phyloP scores from a whole-genome alignment of 2,329 filamentous ascomycete species.

The Fusarium coffeatum region DNA sequence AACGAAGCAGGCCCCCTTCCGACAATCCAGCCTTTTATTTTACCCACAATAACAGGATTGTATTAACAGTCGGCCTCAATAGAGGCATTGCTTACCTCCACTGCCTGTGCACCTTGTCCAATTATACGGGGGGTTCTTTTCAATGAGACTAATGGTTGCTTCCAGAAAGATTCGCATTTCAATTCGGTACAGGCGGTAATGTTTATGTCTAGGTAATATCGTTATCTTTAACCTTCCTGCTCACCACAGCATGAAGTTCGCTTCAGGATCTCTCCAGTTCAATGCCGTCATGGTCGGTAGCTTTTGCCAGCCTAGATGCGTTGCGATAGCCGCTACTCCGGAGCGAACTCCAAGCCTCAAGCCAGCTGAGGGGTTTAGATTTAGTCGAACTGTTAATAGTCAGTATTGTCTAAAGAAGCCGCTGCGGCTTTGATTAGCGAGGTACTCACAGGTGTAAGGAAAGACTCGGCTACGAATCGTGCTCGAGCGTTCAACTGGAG shows the following conservation, averaged over 20 bases:
- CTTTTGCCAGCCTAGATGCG: slow-evolving; percentile 26
- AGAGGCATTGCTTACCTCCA: not conserved
- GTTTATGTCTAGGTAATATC: slow-evolving; percentile 42
- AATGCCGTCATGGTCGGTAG: slow-evolving; percentile 27
- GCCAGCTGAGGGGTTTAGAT: slow-evolving; percentile 32
- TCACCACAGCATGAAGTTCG: slow-evolving; percentile 18
- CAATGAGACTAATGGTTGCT: not conserved
- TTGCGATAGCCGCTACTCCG: slow-evolving; percentile 26
- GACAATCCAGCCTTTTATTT: not conserved
- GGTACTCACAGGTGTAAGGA: slow-evolving; percentile 84
- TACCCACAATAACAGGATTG: not conserved
- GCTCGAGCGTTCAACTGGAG: slow-evolving; percentile 90
- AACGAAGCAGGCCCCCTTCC: not conserved
- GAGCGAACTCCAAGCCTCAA: slow-evolving; percentile 36
- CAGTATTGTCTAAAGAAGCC: not conserved
- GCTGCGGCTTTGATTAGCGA: not conserved
- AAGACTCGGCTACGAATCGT: slow-evolving; percentile 97
- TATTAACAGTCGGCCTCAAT: not conserved
- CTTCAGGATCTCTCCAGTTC: slow-evolving; percentile 16
- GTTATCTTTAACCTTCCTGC: slow-evolving; percentile 26
- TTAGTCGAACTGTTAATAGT: slow-evolving; percentile 52
- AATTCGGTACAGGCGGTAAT: slow-evolving; percentile 34
- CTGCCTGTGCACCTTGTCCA: not conserved
- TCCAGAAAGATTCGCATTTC: slow-evolving; percentile 36
- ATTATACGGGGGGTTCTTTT: not conserved